Evolutionary conservation across 2,329 filamentous ascomycete species (phyloP).

Genomic region (Penicillium sp.): DNA sequence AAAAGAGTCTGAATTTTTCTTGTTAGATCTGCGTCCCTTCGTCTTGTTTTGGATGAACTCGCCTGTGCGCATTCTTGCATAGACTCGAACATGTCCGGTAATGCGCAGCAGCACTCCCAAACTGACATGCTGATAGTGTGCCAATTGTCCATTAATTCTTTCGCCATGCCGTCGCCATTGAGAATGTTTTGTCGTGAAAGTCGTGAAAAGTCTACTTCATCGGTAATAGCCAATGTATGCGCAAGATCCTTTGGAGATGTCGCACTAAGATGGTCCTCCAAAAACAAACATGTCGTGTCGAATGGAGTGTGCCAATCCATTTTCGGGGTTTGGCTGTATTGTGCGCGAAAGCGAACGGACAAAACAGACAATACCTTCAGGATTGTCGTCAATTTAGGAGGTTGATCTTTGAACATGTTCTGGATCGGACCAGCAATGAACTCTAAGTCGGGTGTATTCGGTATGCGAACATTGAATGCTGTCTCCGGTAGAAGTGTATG

Average conservation of each 20-base stretch:
- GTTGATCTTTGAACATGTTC: slow-evolving; percentile 33
- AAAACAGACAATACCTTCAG: slow-evolving; percentile 40
- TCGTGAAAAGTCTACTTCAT: slow-evolving; percentile 32
- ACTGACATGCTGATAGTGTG: slow-evolving; percentile 31
- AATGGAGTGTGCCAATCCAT: slow-evolving; percentile 39
- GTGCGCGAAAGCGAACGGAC: slow-evolving; percentile 34
- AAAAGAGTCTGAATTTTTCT: slow-evolving; percentile 29
- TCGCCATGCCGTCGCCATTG: slow-evolving; percentile 22
- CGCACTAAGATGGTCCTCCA: slow-evolving; percentile 37
- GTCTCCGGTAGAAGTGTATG: slow-evolving; percentile 20
- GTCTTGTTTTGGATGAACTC: slow-evolving; percentile 9
- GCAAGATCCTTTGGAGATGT: slow-evolving; percentile 35
- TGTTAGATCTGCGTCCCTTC: background rate
- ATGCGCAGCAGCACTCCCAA: slow-evolving; percentile 41
- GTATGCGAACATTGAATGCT: slow-evolving; percentile 11
- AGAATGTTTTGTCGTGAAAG: slow-evolving; percentile 28
- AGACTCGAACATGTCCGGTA: slow-evolving; percentile 33
- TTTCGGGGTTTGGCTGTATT: slow-evolving; percentile 33
- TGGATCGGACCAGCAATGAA: slow-evolving; percentile 43
- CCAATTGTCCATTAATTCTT: slow-evolving; percentile 31
- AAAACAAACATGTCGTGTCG: slow-evolving; percentile 30
- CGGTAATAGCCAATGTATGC: slow-evolving; percentile 29
- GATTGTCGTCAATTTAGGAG: slow-evolving; percentile 31
- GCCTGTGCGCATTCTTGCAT: slow-evolving; percentile 40
- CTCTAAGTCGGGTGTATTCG: slow-evolving; percentile 25